Percentiles rank a stretch among this genome's conserved stretches.
These are phyloP conservation scores for Hydnomerulius pinastri DNA, from an alignment of 768 basidiomycete species.

Conservation along the genomic window DNA sequence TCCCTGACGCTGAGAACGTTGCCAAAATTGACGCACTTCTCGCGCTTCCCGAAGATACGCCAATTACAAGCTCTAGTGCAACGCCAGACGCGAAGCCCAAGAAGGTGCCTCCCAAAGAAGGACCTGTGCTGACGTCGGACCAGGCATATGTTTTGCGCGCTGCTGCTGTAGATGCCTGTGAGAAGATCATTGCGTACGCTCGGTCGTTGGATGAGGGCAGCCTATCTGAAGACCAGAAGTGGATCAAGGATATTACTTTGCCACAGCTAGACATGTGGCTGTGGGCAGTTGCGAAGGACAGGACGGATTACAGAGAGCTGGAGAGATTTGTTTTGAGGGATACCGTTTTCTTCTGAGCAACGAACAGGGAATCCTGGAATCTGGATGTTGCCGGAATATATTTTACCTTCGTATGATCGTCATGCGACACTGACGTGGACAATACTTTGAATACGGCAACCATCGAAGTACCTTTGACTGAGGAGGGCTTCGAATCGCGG, in stretches of 20 bases:
- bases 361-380: too few relatives aligned
- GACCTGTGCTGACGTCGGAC: conserved; percentile 54
- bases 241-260: conserved; percentile 58
- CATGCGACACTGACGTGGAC: too few relatives aligned
- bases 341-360: conserved; percentile 65
- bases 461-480: too few relatives aligned
- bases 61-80: conserved; percentile 2
- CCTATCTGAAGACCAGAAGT: conserved; percentile 34
- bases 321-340: conserved; percentile 65
- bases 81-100: conserved; percentile 15
- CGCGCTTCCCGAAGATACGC: conserved; percentile 22
- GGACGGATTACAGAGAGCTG: conserved; percentile 66
- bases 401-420: too few relatives aligned
- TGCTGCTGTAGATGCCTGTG: conserved; percentile 78
- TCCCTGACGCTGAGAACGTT: conserved; percentile 47
- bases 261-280: conserved; percentile 76
- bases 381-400: too few relatives aligned
- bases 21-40: conserved; percentile 45
- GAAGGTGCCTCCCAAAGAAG: conserved; percentile 38
- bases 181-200: conserved; percentile 61
- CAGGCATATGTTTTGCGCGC: conserved; percentile 78
- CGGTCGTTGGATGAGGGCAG: conserved; percentile 31
- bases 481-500: too few relatives aligned
- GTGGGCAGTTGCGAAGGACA: conserved; percentile 82
- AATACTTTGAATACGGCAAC: too few relatives aligned